Conservation (phyloP, 306 rosid species). For the Amphicarpaea edgeworthii region DNA sequence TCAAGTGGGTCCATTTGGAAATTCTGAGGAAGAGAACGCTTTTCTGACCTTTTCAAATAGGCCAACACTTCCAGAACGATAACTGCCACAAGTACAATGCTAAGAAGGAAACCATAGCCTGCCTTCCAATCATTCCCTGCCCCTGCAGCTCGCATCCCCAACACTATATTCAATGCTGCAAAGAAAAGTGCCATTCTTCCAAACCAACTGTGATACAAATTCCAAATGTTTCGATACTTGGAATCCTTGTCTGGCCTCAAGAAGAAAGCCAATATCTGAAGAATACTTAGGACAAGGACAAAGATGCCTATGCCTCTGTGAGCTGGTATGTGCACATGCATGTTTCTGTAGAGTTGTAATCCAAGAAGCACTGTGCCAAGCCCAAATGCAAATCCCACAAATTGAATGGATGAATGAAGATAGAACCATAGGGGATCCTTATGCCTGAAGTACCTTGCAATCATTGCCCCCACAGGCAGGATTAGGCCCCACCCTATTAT, state of each 20-base stretch:
- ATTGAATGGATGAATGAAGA: conserved; percentile 82
- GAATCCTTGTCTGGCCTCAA: conserved; percentile 77
- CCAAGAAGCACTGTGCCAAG: conserved; percentile 87
- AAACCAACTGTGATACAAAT: conserved; percentile 88
- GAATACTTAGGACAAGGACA: conserved; percentile 83
- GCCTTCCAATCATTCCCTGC: conserved; percentile 85
- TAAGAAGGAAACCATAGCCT: conserved; percentile 84
- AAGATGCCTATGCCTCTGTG: conserved; percentile 95
- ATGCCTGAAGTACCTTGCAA: conserved; percentile 93
- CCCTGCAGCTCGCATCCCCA: conserved; percentile 84
- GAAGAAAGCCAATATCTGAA: conserved; percentile 91
- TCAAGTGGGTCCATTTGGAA: conserved; percentile 68
- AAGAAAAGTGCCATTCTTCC: conserved; percentile 94
- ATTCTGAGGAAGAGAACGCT: conserved; percentile 59
- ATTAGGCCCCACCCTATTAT: conserved; percentile 92
- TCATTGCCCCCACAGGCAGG: conserved; percentile 87
- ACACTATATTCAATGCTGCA: conserved; percentile 83
- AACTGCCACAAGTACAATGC: conserved; percentile 63
- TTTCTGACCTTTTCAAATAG: conserved; percentile 73
- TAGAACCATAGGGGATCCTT: conserved; percentile 95
- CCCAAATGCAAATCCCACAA: conserved; percentile 83
- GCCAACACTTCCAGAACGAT: conserved; percentile 76
- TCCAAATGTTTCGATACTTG: conserved; percentile 81
- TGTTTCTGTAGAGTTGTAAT: conserved; percentile 68
- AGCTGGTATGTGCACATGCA: conserved; percentile 74